Evolutionary conservation across 2,329 filamentous ascomycete species (phyloP).

Genomic region (Colletotrichum musae): DNA sequence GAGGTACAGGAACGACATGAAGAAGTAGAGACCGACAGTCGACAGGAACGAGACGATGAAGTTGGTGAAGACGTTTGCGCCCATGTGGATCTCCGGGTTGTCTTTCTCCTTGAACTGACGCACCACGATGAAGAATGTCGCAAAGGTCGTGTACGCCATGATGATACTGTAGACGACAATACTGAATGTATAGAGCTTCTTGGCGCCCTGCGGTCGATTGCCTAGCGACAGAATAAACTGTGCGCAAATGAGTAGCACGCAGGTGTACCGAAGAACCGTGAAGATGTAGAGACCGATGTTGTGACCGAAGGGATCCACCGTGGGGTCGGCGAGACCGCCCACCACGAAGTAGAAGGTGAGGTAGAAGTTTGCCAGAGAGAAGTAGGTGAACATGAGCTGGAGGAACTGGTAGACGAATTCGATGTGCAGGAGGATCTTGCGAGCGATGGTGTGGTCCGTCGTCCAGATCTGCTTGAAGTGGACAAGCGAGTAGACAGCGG

Average conservation of each 20-base stretch:
- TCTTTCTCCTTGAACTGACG: constrained; percentile 76
- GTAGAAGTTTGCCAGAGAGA: constrained; percentile 99
- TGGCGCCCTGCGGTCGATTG: constrained; percentile 94
- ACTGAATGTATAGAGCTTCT: constrained; percentile 87
- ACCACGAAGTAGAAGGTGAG: constrained; percentile 98
- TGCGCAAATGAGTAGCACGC: constrained; percentile 88
- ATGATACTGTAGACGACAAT: constrained; percentile 95
- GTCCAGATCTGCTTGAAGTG: constrained; percentile 94
- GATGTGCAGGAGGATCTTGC: constrained; percentile 92
- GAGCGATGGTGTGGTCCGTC: constrained; percentile 90
- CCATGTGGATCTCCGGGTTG: constrained; percentile 66
- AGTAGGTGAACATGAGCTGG: constrained; percentile 95
- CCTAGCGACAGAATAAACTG: constrained; percentile 98
- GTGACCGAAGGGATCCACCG: constrained; percentile 92
- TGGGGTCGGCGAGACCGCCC: constrained; percentile 84
- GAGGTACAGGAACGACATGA: constrained; percentile 96
- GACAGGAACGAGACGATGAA: constrained; percentile 91
- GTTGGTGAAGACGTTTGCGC: constrained; percentile 94
- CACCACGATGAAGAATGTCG: constrained; percentile 89
- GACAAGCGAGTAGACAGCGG: constrained; percentile 95
- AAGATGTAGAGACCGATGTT: constrained; percentile 89
- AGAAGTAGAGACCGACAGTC: constrained; percentile 93
- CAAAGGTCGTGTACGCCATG: constrained; percentile 96
- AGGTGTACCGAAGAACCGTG: constrained; percentile 85
- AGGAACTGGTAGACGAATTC: constrained; percentile 97